phyloP scores from a whole-genome alignment of 805 yeast genomes.

The Kluyveromyces starmeri region DNA sequence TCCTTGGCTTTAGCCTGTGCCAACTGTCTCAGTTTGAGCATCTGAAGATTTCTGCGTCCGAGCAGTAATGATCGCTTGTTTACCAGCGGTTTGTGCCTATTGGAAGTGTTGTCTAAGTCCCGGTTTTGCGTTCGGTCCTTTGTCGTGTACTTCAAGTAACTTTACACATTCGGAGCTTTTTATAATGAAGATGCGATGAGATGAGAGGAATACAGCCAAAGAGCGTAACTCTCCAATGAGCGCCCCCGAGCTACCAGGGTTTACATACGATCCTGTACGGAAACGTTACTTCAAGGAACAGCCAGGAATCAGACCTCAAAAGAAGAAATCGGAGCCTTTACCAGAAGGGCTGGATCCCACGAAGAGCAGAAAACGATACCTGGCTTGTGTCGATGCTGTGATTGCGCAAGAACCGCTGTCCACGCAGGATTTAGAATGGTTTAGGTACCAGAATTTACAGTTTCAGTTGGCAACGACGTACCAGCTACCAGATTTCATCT shows the following conservation, averaged over 20 bases:
- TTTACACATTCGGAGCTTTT: no score
- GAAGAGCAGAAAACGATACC: neutral
- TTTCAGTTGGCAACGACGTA: conserved; percentile 3
- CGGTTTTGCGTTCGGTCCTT: no score
- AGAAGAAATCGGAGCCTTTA: neutral
- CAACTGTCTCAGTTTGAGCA: conserved; percentile 5
- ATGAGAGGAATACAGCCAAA: no score
- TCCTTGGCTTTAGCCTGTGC: conserved; percentile 5
- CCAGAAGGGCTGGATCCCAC: neutral
- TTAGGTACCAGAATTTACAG: neutral
- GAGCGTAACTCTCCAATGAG: neutral
- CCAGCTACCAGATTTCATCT: neutral
- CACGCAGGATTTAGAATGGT: conserved; percentile 2
- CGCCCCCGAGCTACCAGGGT: conserved; percentile 22
- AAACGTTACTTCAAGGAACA: conserved; percentile 17
- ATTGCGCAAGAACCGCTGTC: neutral
- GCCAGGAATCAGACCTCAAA: neutral
- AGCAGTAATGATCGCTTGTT: no score
- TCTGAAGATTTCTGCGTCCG: no score
- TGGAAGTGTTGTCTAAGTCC: no score
- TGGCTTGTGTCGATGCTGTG: conserved; percentile 1
- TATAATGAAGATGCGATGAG: no score
- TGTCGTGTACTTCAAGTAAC: no score
- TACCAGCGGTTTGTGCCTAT: no score
- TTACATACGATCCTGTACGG: conserved; percentile 19